Evolutionary conservation across 2,329 filamentous ascomycete species (phyloP).

Genomic region (Ilyonectria sp.): DNA sequence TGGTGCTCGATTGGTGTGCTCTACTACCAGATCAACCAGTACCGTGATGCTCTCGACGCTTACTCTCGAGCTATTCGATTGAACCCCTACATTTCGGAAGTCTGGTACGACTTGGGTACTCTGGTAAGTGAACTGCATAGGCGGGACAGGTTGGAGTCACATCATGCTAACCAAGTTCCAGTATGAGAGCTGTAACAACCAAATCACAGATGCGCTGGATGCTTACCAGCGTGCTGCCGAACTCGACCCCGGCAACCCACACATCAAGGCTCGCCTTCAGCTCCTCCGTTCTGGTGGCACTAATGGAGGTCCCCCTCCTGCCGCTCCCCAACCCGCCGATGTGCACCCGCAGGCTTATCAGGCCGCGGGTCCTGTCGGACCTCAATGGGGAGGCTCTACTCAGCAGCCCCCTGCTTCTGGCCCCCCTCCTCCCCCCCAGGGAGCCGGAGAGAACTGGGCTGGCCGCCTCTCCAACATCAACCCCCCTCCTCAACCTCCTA

Average conservation of each 20-base stretch:
- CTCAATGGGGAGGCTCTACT: conserved; percentile 89
- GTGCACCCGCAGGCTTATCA: conserved; percentile 97
- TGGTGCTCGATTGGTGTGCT: conserved; percentile 99
- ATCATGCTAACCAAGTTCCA: conserved; percentile 58
- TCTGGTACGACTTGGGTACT: conserved; percentile 98
- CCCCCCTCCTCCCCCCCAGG: conserved; percentile 75
- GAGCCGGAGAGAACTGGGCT: conserved; percentile 70
- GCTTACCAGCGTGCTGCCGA: conserved; percentile 96
- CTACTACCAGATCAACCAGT: conserved; percentile 99
- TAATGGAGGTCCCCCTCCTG: conserved; percentile 79
- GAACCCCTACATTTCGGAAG: conserved; percentile 98
- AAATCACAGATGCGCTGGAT: conserved; percentile 95
- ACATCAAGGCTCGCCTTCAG: conserved; percentile 95
- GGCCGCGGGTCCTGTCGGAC: conserved; percentile 83
- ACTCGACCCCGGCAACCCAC: conserved; percentile 91
- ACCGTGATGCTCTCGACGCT: conserved; percentile 95
- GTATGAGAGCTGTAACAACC: conserved; percentile 99
- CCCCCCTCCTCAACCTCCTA: conserved; percentile 80
- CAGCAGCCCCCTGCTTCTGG: conserved; percentile 67
- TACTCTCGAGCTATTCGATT: conserved; percentile 97
- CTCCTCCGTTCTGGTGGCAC: conserved; percentile 87
- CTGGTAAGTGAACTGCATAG: conserved; percentile 73
- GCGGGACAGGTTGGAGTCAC: neutral
- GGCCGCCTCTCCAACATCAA: conserved; percentile 85
- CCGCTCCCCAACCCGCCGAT: conserved; percentile 92